Base-by-base conservation (phyloP, 2,329 filamentous ascomycete species). In the Phialophora tarda region DNA sequence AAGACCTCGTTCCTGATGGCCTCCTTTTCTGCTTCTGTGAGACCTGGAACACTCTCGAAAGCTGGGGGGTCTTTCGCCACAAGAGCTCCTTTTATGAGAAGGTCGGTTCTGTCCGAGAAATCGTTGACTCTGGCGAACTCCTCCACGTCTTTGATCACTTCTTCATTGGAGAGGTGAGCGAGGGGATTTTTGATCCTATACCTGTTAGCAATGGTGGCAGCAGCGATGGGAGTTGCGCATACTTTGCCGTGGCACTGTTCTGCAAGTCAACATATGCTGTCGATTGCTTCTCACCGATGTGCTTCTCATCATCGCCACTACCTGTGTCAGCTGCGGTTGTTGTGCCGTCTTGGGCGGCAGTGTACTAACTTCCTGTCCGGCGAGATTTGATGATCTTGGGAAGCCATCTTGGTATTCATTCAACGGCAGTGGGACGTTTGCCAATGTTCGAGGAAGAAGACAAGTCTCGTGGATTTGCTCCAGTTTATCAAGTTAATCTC, bases 71-170 rank as follows among this genome's bases (percentile, higher is more conserved):
- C 79, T 60, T 82, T 81, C 5, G 83, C 83, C 21, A 84, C 75
- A 3, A 85, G 74, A 6, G 83, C 82, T 8, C 82, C 83, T 68
- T 80, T 82, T 63, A 80, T 74, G 55, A 85, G 71, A 0, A 81
- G 71, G 4, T 77, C 76, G 12, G 79, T 68, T 28, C 80, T 76
- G 23, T 83, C 78, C 5, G 65, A 70, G 48, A 85, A 71, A 14
- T 77, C 74, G 65, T 80, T 74, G 41, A 80, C 73, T n/a, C 74
- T 71, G 21, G 80, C 76, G 65, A 82, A 82, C 14, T 78, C 74
- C 34, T 79, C 77, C 12, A 83, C 80, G 69, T 81, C 77, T 60
- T 71, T 73, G 23, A 82, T 72, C 4, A 82, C 73, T 59, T 77
- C 74, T 14, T 70, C 66, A 2, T 76, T 75, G 6, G 76, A 77